Evolutionary conservation across 768 basidiomycete species (phyloP), one percentile per base, ranked within the genome.

Genomic region (Lactifluus pinguis): DNA sequence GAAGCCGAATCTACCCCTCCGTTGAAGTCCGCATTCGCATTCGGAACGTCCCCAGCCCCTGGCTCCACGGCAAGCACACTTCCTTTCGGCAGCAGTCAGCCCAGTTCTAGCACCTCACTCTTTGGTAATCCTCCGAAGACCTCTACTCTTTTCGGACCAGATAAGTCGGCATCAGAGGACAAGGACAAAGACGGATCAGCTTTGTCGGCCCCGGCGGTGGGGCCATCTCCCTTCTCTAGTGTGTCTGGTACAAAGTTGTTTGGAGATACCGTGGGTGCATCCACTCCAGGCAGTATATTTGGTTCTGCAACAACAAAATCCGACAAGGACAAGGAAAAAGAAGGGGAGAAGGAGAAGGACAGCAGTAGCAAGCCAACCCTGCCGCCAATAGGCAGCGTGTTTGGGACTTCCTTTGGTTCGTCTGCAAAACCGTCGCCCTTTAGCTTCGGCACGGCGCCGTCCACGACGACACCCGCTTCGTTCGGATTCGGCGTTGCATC

Each of bases 401-500:
- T 59, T 29, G 59, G 65, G 4, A 42, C 52, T 3, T 13, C 62
- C 5, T 63, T 63, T 45, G 53, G 58, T 6, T n/a, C 42, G 2
- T 17, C 59, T 6, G 25, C 62, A 36, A 60, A 55, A 15, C 25
- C 49, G 34, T 55, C 59, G 21, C 49, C 42, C 17, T 52, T 63
- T 49, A 2, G 53, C 34, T 66, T 66, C 44, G 65, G 60, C 54
- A 4, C 32, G 1, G 29, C 51, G 3, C 19, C 59, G 19, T 21
- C 63, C 38, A 14, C 54, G 15, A 14, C 54, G 15, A 57, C 59
- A 5, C 49, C 62, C 10, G 41, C 59, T 4, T 14, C 47, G 34
- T 66, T 66, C 19, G 56, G 54, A 25, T 66, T 66, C 30, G 65
- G 65, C 60, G 48, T 55, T 13, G 49, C 48, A 1, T 32, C 59